Conservation (phyloP, 2,329 filamentous ascomycete species). For the Sarocladium strictum region DNA sequence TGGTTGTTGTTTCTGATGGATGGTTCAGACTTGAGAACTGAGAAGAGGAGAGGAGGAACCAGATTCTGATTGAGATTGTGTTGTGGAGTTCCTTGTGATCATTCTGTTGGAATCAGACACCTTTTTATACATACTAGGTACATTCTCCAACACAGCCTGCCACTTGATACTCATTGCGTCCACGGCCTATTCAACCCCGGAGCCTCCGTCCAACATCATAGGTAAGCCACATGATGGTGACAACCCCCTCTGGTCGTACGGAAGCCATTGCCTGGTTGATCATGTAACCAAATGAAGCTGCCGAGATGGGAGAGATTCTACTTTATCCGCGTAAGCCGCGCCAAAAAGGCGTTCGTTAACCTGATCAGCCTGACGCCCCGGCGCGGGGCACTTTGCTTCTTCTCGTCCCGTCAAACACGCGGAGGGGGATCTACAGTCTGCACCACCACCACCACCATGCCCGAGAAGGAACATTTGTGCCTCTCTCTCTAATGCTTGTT, state of each 20-base stretch:
- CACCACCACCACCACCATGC: constrained; percentile 2
- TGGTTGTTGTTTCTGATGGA: neutral
- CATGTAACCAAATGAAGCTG: too few species aligned
- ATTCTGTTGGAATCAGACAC: too few species aligned
- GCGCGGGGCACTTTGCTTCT: neutral
- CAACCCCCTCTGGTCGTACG: too few species aligned
- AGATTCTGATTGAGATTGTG: neutral
- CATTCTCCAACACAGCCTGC: too few species aligned
- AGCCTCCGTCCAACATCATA: too few species aligned
- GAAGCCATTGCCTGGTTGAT: too few species aligned
- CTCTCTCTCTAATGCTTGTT: neutral
- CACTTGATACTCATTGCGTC: too few species aligned
- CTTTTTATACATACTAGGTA: too few species aligned
- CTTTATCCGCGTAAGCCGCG: neutral
- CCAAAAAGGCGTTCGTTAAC: neutral
- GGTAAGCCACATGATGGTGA: too few species aligned
- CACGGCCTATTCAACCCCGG: too few species aligned
- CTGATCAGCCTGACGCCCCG: neutral
- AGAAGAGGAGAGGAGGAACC: neutral
- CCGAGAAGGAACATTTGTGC: neutral
- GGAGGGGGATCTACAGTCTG: neutral
- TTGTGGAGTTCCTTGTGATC: too few species aligned
- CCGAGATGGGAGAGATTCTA: too few species aligned
- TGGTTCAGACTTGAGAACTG: neutral
- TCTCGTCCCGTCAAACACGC: neutral